phyloP scores from a whole-genome alignment of 2,329 filamentous ascomycete species.

The Epichloe sylvatica region DNA sequence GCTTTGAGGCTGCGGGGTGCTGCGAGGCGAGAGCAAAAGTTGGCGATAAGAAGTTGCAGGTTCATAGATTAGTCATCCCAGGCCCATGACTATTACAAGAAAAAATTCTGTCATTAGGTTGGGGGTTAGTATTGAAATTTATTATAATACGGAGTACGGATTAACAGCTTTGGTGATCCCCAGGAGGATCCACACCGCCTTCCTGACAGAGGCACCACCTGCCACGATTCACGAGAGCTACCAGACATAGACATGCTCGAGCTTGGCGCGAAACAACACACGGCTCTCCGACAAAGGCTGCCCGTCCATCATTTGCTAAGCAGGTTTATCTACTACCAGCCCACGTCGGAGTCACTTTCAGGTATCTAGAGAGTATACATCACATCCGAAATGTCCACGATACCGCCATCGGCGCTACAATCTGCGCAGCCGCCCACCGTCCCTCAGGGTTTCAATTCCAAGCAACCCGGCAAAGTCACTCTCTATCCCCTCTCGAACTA shows the following conservation, averaged over 20 bases:
- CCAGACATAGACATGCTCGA: background rate
- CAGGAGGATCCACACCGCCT: background rate
- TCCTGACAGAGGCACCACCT: background rate
- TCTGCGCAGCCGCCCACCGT: constrained; percentile 66
- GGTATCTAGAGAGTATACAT: background rate
- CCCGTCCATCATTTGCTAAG: background rate
- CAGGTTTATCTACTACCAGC: background rate
- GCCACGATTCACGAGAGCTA: background rate
- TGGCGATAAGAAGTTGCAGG: too few species aligned
- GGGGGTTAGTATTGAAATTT: too few species aligned
- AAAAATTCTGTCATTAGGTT: too few species aligned
- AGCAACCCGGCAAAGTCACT: constrained; percentile 79
- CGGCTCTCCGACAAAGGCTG: background rate
- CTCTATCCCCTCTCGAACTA: constrained; percentile 96
- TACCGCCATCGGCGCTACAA: constrained; percentile 61
- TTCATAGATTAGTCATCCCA: too few species aligned
- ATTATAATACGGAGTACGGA: too few species aligned
- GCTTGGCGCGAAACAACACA: background rate
- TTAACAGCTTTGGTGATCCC: too few species aligned
- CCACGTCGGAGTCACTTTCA: background rate
- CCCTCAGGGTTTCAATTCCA: constrained; percentile 72
- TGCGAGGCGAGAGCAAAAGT: too few species aligned
- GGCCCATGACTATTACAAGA: too few species aligned
- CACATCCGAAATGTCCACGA: constrained; percentile 56
- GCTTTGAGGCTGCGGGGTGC: too few species aligned